Evolutionary conservation across 495 filamentous ascomycete species (phyloP).

Genomic region (Aspergillus incahuasiensis): DNA sequence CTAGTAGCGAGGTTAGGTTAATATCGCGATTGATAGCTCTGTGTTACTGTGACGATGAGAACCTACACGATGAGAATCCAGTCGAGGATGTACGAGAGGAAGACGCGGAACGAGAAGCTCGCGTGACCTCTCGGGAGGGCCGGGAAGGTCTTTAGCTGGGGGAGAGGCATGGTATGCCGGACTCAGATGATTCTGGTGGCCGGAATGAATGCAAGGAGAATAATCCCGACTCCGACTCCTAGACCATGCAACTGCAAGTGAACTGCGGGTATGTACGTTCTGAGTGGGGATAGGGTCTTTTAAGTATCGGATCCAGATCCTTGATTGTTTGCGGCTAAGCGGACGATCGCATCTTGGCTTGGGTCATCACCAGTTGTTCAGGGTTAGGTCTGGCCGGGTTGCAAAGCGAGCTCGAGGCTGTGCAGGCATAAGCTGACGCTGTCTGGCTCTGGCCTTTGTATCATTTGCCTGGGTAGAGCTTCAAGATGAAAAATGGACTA

Average conservation of each 20-base stretch:
- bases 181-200: neutral
- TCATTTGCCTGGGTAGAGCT: no score
- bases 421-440: neutral
- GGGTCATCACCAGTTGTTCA: neutral
- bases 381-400: neutral
- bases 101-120: conserved; percentile 32
- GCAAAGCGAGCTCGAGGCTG: neutral
- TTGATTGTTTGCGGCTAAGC: conserved; percentile 2
- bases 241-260: no score
- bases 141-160: neutral
- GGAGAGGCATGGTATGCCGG: neutral
- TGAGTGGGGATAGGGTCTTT: no score
- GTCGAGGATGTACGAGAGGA: conserved; percentile 49
- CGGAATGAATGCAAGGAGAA: no score
- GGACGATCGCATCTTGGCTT: conserved; percentile 5
- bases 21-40: neutral
- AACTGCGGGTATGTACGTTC: no score
- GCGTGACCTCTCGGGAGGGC: conserved; percentile 1
- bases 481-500: no score
- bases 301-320: neutral
- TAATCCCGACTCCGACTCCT: neutral
- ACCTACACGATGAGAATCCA: conserved; percentile 51
- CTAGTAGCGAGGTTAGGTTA: conserved; percentile 20
- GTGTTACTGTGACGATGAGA: neutral
- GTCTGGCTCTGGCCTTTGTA: no score